A percentile compares a stretch with the other conserved stretches of the same genome.
phyloP scores from a whole-genome alignment of 2,329 filamentous ascomycete genomes.

The Amphichorda felina region DNA sequence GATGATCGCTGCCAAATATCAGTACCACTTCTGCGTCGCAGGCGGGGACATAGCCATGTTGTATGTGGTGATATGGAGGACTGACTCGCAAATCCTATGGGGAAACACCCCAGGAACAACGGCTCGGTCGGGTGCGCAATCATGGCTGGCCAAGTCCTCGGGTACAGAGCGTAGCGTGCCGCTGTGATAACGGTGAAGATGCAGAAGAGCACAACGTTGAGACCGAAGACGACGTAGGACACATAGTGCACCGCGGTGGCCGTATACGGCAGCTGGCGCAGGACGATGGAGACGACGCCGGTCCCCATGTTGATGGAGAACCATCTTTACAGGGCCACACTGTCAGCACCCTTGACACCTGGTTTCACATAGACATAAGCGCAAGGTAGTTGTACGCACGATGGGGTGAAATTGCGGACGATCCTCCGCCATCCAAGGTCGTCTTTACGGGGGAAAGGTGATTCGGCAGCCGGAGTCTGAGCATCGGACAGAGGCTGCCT shows the following conservation, averaged over 20 bases:
- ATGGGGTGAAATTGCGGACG: slow-evolving; percentile 41
- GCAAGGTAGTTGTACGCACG: slow-evolving; percentile 22
- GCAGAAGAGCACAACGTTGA: slow-evolving; percentile 47
- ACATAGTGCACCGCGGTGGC: slow-evolving; percentile 44
- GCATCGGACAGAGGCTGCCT: too few relatives aligned
- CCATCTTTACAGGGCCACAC: slow-evolving; percentile 27
- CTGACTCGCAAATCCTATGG: slow-evolving; percentile 53
- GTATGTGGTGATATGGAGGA: slow-evolving; percentile 1
- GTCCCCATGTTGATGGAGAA: slow-evolving; percentile 55
- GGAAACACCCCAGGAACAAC: slow-evolving; percentile 56
- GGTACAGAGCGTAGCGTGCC: slow-evolving; percentile 52
- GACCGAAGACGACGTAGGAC: slow-evolving; percentile 45
- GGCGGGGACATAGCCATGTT: background rate
- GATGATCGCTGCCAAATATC: slow-evolving; percentile 34
- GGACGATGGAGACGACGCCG: slow-evolving; percentile 51
- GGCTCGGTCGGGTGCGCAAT: slow-evolving; percentile 54
- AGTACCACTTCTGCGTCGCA: background rate
- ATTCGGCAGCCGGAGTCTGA: too few relatives aligned
- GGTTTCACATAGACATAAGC: background rate
- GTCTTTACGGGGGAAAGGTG: slow-evolving; percentile 17
- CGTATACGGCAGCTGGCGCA: slow-evolving; percentile 51
- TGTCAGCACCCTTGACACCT: background rate
- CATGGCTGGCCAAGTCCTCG: slow-evolving; percentile 54
- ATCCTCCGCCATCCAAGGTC: slow-evolving; percentile 29
- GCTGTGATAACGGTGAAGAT: slow-evolving; percentile 40